phyloP scores from a whole-genome alignment of 805 yeast species.

The Kluyveromyces dobzhanskii region DNA sequence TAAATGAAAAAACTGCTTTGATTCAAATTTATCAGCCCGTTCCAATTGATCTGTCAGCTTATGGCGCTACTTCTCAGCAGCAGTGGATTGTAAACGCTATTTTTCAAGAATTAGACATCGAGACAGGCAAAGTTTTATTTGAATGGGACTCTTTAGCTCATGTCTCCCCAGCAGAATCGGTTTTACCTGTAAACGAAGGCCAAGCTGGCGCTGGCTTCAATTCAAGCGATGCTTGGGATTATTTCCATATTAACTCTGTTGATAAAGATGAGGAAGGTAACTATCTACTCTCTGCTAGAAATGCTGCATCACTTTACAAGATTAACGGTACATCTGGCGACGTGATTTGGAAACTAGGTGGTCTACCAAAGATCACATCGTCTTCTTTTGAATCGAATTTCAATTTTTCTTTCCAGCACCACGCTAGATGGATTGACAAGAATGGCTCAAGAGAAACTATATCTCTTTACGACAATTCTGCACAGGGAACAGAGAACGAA shows the following conservation, averaged over 20 bases:
- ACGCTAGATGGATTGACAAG: too few species aligned
- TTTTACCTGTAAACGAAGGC: conserved; percentile 25
- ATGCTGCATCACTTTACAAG: conserved; percentile 30
- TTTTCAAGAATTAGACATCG: too few species aligned
- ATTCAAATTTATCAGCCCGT: too few species aligned
- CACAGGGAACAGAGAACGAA: too few species aligned
- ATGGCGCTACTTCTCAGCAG: too few species aligned
- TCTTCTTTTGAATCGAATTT: conserved; percentile 24
- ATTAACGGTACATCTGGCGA: conserved; percentile 31
- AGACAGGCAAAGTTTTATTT: too few species aligned
- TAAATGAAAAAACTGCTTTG: too few species aligned
- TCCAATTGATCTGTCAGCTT: too few species aligned
- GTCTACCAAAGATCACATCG: conserved; percentile 1
- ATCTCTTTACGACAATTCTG: too few species aligned
- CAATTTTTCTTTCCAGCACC: conserved; percentile 32
- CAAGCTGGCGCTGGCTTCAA: conserved; percentile 31
- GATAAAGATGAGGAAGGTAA: conserved; percentile 31
- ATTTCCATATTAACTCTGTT: conserved; percentile 34
- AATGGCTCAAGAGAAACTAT: too few species aligned
- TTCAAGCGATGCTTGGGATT: conserved; percentile 30
- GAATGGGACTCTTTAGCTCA: too few species aligned
- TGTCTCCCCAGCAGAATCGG: conserved; percentile 28
- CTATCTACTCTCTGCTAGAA: conserved; percentile 31
- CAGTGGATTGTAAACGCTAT: too few species aligned
- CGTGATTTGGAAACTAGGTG: conserved; percentile 28